Percentiles rank a stretch among this genome's conserved stretches.
These are phyloP conservation scores for Tetragonia tetragonoides DNA, from an alignment of 148 eudicot genomes.

Conservation along the genomic window DNA sequence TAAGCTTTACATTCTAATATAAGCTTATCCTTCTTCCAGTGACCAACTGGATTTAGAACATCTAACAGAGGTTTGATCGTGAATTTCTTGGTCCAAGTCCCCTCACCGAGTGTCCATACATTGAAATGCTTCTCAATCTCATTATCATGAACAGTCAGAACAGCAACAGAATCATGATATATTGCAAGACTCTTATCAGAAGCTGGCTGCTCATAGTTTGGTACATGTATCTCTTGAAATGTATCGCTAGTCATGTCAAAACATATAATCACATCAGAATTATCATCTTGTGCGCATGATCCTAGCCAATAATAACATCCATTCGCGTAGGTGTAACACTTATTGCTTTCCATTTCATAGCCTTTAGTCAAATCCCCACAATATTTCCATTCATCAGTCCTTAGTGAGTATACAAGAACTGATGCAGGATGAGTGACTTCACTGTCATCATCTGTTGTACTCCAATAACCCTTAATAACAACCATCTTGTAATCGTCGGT, in stretches of 20 bases:
- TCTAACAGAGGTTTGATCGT: not conserved
- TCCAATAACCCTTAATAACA: no score
- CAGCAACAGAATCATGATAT: constrained; percentile 7
- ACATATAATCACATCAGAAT: not conserved
- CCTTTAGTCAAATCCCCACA: constrained; percentile 9
- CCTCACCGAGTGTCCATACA: constrained; percentile 11
- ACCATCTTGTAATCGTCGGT: no score
- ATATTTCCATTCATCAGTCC: not conserved
- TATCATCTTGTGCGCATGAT: not conserved
- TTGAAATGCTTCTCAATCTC: not conserved
- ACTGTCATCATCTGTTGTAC: not conserved
- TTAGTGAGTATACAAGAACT: not conserved
- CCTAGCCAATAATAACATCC: not conserved
- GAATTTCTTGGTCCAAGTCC: constrained; percentile 17
- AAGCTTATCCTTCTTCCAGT: constrained; percentile 14
- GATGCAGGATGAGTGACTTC: not conserved
- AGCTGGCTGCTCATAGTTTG: constrained; percentile 5
- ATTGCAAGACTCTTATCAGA: constrained; percentile 8
- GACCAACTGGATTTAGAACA: not conserved
- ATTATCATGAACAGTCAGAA: not conserved
- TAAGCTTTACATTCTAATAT: not conserved
- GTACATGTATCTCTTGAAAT: constrained; percentile 14
- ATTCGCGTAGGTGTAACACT: not conserved
- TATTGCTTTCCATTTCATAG: not conserved
- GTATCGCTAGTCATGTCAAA: constrained; percentile 13